Percentiles rank a stretch among this genome's conserved stretches.
phyloP scores from a whole-genome alignment of 2,329 filamentous ascomycete genomes.

The Thelonectria olida region DNA sequence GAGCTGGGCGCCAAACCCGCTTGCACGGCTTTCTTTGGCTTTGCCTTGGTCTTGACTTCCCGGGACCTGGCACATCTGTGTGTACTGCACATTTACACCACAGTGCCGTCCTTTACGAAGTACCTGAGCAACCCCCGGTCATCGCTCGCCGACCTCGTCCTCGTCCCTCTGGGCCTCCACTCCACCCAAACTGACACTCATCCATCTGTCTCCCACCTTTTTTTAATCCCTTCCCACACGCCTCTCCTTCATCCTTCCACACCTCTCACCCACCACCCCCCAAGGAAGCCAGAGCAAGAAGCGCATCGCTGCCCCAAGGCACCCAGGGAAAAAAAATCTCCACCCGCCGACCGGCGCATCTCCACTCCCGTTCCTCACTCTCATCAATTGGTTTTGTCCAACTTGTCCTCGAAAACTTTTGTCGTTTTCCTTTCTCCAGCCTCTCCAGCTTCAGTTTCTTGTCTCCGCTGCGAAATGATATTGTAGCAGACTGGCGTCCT shows the following conservation, averaged over 20 bases:
- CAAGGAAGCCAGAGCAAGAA: conserved; percentile 39
- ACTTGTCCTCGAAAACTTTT: conserved; percentile 44
- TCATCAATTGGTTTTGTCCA: conserved; percentile 43
- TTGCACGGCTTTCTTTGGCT: conserved; percentile 30
- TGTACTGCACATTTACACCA: conserved; percentile 14
- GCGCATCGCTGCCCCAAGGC: conserved; percentile 32
- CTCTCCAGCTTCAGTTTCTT: conserved; percentile 36
- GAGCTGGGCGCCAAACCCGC: conserved; percentile 47
- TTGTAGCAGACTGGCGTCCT: conserved; percentile 36
- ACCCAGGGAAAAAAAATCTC: conserved; percentile 41
- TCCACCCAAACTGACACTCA: conserved; percentile 18
- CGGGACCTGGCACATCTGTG: conserved; percentile 13
- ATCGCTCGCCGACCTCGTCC: conserved; percentile 40
- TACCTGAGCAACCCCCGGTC: conserved; percentile 33
- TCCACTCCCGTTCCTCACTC: conserved; percentile 40
- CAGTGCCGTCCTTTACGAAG: conserved; percentile 4
- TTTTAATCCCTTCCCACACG: conserved; percentile 31
- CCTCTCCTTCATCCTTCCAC: conserved; percentile 27
- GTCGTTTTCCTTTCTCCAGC: conserved; percentile 38
- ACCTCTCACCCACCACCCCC: conserved; percentile 28
- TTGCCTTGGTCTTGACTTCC: conserved; percentile 13
- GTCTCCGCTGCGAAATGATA: conserved; percentile 40
- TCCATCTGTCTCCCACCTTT: conserved; percentile 18
- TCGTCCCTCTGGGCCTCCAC: conserved; percentile 28
- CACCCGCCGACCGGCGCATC: conserved; percentile 40